phyloP scores from a whole-genome alignment of 208 protist species.

The Acanthamoeba lugdunensis region DNA sequence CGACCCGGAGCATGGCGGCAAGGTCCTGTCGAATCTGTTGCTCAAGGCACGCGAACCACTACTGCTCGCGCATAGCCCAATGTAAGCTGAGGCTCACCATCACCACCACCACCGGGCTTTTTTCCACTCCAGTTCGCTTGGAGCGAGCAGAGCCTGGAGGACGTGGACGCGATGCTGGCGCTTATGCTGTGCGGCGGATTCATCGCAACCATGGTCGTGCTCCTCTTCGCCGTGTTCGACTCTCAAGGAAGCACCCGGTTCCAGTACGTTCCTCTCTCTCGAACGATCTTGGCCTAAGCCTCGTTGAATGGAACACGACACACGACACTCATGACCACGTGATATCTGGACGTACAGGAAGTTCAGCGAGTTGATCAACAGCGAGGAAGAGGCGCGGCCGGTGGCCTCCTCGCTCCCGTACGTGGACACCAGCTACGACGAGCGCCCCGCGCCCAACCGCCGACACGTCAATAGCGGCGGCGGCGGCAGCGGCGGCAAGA shows the following conservation, averaged over 20 bases:
- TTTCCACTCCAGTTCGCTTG: background rate
- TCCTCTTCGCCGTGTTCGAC: background rate
- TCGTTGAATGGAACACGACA: no score
- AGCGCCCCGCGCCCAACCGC: background rate
- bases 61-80: background rate
- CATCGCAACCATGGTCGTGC: background rate
- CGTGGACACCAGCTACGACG: background rate
- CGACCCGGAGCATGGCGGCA: constrained; percentile 8
- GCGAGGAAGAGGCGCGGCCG: background rate
- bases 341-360: background rate
- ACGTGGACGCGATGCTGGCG: constrained; percentile 21
- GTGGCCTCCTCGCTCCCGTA: background rate
- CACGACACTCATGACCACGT: background rate
- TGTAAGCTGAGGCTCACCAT: no score
- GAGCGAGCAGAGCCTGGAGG: constrained; percentile 20
- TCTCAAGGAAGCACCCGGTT: background rate
- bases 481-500: background rate
- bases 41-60: background rate
- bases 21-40: background rate
- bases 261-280: background rate
- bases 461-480: background rate
- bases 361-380: background rate
- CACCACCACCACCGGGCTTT: no score
- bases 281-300: no score
- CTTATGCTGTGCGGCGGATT: constrained; percentile 2